These are phyloP conservation scores for Spathaspora sp. DNA, from an alignment of 1,139 yeast genomes.

Conservation along the genomic window DNA sequence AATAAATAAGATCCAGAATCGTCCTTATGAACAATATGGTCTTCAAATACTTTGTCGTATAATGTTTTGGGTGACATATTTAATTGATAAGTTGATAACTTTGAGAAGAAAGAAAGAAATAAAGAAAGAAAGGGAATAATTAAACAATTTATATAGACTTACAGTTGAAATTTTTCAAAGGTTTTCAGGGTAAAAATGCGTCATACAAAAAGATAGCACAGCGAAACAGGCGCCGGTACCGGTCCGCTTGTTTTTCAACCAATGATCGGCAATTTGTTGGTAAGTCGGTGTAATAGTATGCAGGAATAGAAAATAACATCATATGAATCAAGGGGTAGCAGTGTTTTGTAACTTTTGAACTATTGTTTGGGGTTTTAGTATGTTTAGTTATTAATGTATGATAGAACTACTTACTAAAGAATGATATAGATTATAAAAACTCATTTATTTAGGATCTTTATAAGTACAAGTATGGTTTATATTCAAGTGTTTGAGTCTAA, in stretches of 20 bases:
- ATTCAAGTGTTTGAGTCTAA: too few species aligned
- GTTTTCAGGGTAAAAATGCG: too few species aligned
- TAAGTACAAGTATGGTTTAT: too few species aligned
- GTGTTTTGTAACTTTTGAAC: too few species aligned
- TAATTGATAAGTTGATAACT: neutral
- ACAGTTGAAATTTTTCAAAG: conserved; percentile 1
- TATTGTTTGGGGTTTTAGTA: too few species aligned
- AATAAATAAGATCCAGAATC: conserved; percentile 82
- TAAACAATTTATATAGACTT: neutral
- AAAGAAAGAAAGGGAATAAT: neutral
- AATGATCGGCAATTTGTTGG: conserved; percentile 6
- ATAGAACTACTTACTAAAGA: too few species aligned
- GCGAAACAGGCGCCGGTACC: conserved; percentile 7
- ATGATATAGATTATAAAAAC: too few species aligned
- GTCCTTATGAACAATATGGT: conserved; percentile 87
- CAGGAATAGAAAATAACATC: neutral
- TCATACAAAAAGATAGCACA: conserved; percentile 4
- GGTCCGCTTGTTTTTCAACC: conserved; percentile 9
- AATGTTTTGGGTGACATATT: conserved; percentile 59
- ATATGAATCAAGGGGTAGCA: conserved; percentile 3
- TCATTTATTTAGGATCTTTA: too few species aligned
- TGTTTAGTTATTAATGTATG: too few species aligned
- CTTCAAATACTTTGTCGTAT: conserved; percentile 94
- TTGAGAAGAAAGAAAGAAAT: neutral
- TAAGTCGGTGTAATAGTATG: neutral